A percentile compares a stretch with the other conserved stretches of the same genome.
These are phyloP conservation scores for Chaetomiaceae sp. DNA, from an alignment of 2,329 filamentous ascomycete genomes.

Conservation along the genomic window DNA sequence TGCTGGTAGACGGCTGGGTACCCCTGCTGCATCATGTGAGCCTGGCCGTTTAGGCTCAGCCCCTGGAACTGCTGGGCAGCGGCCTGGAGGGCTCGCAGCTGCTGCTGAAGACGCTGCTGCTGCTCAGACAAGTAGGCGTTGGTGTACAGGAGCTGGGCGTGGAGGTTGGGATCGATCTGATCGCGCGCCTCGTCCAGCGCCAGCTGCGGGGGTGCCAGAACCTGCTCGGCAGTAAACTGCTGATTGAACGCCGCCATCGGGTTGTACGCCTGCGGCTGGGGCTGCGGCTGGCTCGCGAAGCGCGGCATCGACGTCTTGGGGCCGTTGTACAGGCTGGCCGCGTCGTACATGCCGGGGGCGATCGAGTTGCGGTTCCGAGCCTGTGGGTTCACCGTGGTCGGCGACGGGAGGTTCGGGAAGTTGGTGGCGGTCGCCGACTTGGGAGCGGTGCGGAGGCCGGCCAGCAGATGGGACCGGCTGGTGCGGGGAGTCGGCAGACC, in stretches of 20 bases:
- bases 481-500: slow-evolving; percentile 80
- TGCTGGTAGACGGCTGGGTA: slow-evolving; percentile 54
- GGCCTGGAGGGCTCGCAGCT: slow-evolving; percentile 77
- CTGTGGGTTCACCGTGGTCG: slow-evolving; percentile 39
- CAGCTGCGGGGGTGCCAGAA: slow-evolving; percentile 77
- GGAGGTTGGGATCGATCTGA: slow-evolving; percentile 78
- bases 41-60: slow-evolving; percentile 61
- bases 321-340: slow-evolving; percentile 42
- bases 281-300: slow-evolving; percentile 34
- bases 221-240: slow-evolving; percentile 78
- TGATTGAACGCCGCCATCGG: slow-evolving; percentile 30
- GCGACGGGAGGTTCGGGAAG: slow-evolving; percentile 61
- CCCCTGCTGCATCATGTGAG: slow-evolving; percentile 48
- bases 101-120: slow-evolving; percentile 91
- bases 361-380: slow-evolving; percentile 41
- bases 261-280: slow-evolving; percentile 28
- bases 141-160: slow-evolving; percentile 84
- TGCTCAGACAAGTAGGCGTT: slow-evolving; percentile 91
- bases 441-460: slow-evolving; percentile 86
- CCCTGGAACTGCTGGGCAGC: slow-evolving; percentile 79
- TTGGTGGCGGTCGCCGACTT: slow-evolving; percentile 73
- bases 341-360: slow-evolving; percentile 42
- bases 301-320: slow-evolving; percentile 57
- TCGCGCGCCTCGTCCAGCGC: slow-evolving; percentile 67
- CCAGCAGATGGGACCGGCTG: slow-evolving; percentile 89